Evolutionary conservation across 495 filamentous ascomycete species (phyloP).

Genomic region (Symbiotaphrina buchneri): DNA sequence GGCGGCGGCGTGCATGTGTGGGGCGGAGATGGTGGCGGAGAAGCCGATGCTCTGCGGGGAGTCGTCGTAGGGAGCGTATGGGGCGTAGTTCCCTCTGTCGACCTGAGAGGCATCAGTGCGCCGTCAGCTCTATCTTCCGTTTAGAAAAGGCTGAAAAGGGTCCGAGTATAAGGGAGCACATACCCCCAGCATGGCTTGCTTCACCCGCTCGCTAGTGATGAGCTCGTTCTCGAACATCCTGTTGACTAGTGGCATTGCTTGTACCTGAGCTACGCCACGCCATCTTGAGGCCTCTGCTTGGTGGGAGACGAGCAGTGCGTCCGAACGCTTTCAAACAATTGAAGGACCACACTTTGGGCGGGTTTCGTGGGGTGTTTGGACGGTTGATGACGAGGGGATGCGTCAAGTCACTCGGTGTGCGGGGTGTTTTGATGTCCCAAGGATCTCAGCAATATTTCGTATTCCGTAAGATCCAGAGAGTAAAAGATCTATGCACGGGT

Average conservation of each 20-base stretch:
- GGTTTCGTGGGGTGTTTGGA: no score
- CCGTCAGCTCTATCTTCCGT: neutral
- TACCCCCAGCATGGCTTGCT: constrained; percentile 58
- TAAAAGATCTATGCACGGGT: no score
- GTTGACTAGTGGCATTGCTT: constrained; percentile 54
- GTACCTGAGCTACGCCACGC: constrained; percentile 73
- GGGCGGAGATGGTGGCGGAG: constrained; percentile 77
- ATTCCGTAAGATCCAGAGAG: no score
- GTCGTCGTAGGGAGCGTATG: constrained; percentile 53
- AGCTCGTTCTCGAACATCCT: constrained; percentile 53
- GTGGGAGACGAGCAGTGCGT: no score
- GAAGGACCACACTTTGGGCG: no score
- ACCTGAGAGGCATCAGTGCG: constrained; percentile 29
- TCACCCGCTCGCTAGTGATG: constrained; percentile 48
- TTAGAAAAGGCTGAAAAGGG: no score
- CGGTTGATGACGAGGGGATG: no score
- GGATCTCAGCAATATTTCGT: no score
- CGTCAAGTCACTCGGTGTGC: no score
- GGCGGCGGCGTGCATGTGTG: constrained; percentile 80
- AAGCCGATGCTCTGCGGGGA: constrained; percentile 79
- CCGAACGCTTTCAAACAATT: no score
- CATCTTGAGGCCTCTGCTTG: constrained; percentile 46
- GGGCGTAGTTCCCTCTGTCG: constrained; percentile 71
- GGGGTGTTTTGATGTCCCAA: no score
- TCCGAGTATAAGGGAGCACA: constrained; percentile 7